Base-by-base conservation (phyloP, 2,329 filamentous ascomycete genomes). In the Raffaelea albimanens region DNA sequence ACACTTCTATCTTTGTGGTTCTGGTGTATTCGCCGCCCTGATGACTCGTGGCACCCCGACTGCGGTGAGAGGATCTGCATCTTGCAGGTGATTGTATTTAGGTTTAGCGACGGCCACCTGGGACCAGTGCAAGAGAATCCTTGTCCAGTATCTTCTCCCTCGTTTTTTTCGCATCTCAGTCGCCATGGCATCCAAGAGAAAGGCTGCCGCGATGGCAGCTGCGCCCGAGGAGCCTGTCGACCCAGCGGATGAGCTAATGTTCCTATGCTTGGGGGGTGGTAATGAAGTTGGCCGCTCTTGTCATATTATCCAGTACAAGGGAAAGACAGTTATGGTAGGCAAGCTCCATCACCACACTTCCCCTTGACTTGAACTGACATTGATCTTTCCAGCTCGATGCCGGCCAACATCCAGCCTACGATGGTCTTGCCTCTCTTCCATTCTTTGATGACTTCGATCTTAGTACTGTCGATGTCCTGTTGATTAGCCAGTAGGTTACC, bases 371-470 rank as follows among this genome's bases (percentile, higher is more conserved):
- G n/a, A 31, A 3, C n/a, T 10, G 11, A 2, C 31, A 25, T 21
- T 43, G 4, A 9, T 8, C 23, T 44, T 5, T 56, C 49, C 62
- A 95, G 88, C 87, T 98, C 57, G 93, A 98, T 70, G 93, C 93
- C 44, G 93, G 93, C 44, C 91, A 96, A 70, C 93, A 98, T 65
- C 90, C 93, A 44, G 93, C 88, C 9, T 95, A 96, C 65, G 90
- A 97, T 60, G 93, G 93, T 34, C 82, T 97, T 51, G 87, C 90
- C 3, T 86, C 87, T 10, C 80, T 98, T 44, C 93, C 93, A 0
- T 98, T 96, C 70, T 98, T 96, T 67, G 93, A 98, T 64, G 90
- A 97, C 61, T 98, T 97, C 66, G 93, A 98, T 62, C 75, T 98
- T 19, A 96, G 91, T 68, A 95, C 88, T 2, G 90, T 98, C 56